These are phyloP conservation scores for Mycena albidolilacea DNA, from an alignment of 768 basidiomycete genomes.

Conservation along the genomic window DNA sequence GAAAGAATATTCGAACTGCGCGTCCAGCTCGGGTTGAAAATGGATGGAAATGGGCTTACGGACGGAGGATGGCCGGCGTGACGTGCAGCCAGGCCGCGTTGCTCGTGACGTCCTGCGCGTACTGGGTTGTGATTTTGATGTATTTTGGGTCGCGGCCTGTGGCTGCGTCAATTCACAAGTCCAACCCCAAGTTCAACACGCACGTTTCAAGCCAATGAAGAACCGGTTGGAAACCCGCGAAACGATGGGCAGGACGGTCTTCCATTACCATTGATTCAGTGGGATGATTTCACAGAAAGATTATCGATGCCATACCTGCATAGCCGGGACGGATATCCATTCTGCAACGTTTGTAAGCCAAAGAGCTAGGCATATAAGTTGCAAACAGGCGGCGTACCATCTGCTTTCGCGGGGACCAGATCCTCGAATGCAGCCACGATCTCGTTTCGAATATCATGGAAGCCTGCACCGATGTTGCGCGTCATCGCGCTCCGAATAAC, in stretches of 20 bases:
- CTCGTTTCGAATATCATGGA: slow-evolving; percentile 62
- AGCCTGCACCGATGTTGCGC: slow-evolving; percentile 54
- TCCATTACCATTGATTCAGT: not conserved
- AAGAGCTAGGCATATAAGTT: no score
- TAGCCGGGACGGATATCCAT: slow-evolving; percentile 31
- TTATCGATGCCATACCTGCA: slow-evolving; percentile 19
- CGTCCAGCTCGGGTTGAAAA: not conserved
- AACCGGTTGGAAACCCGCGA: slow-evolving; percentile 31
- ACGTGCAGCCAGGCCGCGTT: slow-evolving; percentile 23
- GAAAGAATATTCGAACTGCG: no score
- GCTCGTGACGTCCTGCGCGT: slow-evolving; percentile 12
- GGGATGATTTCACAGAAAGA: not conserved
- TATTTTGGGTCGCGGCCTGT: slow-evolving; percentile 36
- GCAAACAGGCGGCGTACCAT: slow-evolving; percentile 40
- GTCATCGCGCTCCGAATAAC: slow-evolving; percentile 52
- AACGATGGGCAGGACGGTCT: slow-evolving; percentile 24
- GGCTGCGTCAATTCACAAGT: no score
- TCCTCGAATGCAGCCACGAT: slow-evolving; percentile 57
- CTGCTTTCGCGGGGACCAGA: slow-evolving; percentile 47
- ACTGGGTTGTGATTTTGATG: slow-evolving; percentile 29
- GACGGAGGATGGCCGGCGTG: slow-evolving; percentile 24
- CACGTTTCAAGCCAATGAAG: slow-evolving; percentile 33
- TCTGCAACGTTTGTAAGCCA: slow-evolving; percentile 14
- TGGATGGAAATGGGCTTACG: slow-evolving; percentile 6
- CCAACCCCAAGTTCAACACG: not conserved